phyloP scores from a whole-genome alignment of 106 monocot genomes.

The Apostasia ramifera region DNA sequence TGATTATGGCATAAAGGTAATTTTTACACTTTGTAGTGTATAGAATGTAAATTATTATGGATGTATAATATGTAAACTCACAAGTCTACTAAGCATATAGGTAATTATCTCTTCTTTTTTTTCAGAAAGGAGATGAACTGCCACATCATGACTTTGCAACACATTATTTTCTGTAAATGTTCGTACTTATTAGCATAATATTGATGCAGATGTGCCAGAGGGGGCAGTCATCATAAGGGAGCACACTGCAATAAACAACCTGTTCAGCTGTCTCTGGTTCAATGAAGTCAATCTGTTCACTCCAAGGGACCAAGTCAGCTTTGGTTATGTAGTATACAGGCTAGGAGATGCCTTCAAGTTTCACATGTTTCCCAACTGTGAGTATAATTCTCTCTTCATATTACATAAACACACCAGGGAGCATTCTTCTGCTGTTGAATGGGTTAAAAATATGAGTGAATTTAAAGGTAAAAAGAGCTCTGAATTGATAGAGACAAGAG shows the following conservation, averaged over 20 bases:
- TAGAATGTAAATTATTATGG: too few relatives aligned
- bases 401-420: slow-evolving; percentile 80
- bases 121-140: too few relatives aligned
- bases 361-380: slow-evolving; percentile 96
- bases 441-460: slow-evolving; percentile 82
- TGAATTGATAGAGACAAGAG: slow-evolving; percentile 67
- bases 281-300: slow-evolving; percentile 97
- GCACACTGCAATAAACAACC: slow-evolving; percentile 77
- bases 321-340: slow-evolving; percentile 77
- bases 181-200: too few relatives aligned
- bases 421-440: slow-evolving; percentile 84
- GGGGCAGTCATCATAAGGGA: slow-evolving; percentile 89
- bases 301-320: slow-evolving; percentile 91
- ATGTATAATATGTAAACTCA: too few relatives aligned
- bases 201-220: slow-evolving; percentile 87
- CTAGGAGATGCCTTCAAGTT: slow-evolving; percentile 63
- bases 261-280: slow-evolving; percentile 99
- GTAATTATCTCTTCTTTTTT: too few relatives aligned
- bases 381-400: slow-evolving; percentile 88
- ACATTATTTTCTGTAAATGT: too few relatives aligned
- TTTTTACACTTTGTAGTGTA: too few relatives aligned
- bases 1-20: too few relatives aligned
- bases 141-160: too few relatives aligned
- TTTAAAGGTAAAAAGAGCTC: slow-evolving; percentile 35
- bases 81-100: too few relatives aligned